Percentiles rank a stretch among this genome's conserved stretches.
phyloP scores from a whole-genome alignment of 352 stramenopile genomes.

The Elongisporangium undulatum region DNA sequence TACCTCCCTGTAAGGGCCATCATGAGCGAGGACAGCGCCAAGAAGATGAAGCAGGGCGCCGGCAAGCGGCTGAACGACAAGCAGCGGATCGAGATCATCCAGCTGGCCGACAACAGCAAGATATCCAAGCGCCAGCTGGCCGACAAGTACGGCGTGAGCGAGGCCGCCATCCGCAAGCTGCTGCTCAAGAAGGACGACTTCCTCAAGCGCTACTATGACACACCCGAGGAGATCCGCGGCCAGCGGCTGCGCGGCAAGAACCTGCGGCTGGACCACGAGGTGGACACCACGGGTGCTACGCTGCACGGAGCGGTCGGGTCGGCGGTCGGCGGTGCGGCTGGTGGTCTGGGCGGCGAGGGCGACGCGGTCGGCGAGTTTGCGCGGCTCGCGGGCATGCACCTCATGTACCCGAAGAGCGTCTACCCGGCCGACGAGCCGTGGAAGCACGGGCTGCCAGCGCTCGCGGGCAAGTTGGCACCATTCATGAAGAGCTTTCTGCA shows the following conservation, averaged over 20 bases:
- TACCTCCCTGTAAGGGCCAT: slow-evolving; percentile 1
- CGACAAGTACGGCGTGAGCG: slow-evolving; percentile 73
- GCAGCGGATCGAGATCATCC: slow-evolving; percentile 82
- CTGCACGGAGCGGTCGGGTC: background rate
- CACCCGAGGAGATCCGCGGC: slow-evolving; percentile 67
- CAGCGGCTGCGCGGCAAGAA: slow-evolving; percentile 68
- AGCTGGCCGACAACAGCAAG: slow-evolving; percentile 72
- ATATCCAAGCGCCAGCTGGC: slow-evolving; percentile 75
- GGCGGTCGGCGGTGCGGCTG: background rate
- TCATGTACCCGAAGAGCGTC: slow-evolving; percentile 26
- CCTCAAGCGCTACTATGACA: slow-evolving; percentile 76
- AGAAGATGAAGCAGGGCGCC: slow-evolving; percentile 63
- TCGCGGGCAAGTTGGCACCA: slow-evolving; percentile 47
- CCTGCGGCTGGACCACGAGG: slow-evolving; percentile 20
- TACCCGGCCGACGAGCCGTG: slow-evolving; percentile 68
- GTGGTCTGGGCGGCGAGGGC: slow-evolving; percentile 1
- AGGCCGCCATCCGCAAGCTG: slow-evolving; percentile 77
- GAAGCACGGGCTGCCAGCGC: slow-evolving; percentile 50
- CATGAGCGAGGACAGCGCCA: slow-evolving; percentile 31
- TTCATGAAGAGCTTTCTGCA: slow-evolving; percentile 63
- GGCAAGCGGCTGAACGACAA: slow-evolving; percentile 79
- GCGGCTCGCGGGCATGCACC: slow-evolving; percentile 1
- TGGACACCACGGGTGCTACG: background rate
- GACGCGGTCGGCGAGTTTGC: slow-evolving; percentile 5
- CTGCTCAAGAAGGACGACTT: slow-evolving; percentile 81